Base-by-base conservation (phyloP, 106 monocot genomes). In the Allium cepa region DNA sequence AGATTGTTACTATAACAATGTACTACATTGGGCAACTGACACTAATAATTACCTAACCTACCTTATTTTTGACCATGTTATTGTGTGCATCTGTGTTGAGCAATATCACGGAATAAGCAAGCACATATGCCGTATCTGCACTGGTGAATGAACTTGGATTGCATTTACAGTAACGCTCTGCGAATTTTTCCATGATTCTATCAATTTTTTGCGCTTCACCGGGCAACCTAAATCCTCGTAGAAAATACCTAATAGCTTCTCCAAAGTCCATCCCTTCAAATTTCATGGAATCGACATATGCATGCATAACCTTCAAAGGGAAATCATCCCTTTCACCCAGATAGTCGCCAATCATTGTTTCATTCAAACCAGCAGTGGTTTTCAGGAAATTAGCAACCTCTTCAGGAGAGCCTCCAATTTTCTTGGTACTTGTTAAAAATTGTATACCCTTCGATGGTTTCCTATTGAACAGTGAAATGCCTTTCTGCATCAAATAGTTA, bases 141-240 rank as follows among this genome's bases (percentile, higher is more conserved):
- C 89, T 93, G 15, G 76, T 74, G 76, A 99, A 99, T 64, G 89
- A 80, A 75, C 59, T 85, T 55, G 99, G 90, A 75, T 87, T 99
- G 79, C 99, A 99, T 87, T 93, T 99, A 69, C 93, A 99, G 59
- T 87, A 99, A 51, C 93, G 82, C 74, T 93, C 93, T 26, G 99
- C 99, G 79, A 99, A 99, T 69, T 93, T 99, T 83, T 99, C 99
- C 99, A 99, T 99, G 64, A 99, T 90, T 8, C 99, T 83, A 69
- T 99, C 99, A 71, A 99, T 99, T 73, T 99, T 99, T 63, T 99
- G 99, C 48, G 99, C 99, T 81, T 99, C 99, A 59, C 93, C 99
- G 66, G 99, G 99, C 71, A 99, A 69, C 59, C 87, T 90, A 69
- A 99, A 99, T 26, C 93, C 92, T 75, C 87, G 78, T 27, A 99